These are phyloP conservation scores for Arthrobotrys sphaeroides DNA, from an alignment of 2,329 filamentous ascomycete species.

Conservation along the genomic window DNA sequence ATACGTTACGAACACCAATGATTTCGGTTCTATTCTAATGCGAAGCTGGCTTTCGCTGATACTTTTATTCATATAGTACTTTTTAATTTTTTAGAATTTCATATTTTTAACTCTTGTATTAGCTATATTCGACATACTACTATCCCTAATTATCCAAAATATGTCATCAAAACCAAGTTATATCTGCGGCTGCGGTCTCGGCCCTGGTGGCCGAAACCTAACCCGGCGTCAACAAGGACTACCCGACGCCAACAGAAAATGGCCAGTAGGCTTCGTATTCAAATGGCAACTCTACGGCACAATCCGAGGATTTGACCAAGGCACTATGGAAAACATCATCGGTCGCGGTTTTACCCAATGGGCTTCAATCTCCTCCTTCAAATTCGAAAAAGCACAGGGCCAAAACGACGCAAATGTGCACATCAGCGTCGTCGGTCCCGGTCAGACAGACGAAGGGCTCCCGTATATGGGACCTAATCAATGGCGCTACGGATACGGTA, in stretches of 20 bases:
- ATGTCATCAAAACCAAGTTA: not conserved
- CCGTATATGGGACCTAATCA: not conserved
- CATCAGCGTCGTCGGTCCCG: not conserved
- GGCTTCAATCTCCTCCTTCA: not conserved
- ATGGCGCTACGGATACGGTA: not conserved
- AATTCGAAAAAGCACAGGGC: not conserved
- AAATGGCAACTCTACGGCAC: not conserved
- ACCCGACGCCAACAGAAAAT: constrained; percentile 2
- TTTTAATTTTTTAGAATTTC: no score
- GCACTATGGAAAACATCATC: not conserved
- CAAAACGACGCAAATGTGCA: not conserved
- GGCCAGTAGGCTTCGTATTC: constrained; percentile 9
- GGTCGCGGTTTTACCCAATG: not conserved
- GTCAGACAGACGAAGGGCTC: not conserved
- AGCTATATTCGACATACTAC: no score
- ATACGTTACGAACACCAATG: no score
- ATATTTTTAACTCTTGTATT: no score
- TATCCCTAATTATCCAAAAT: not conserved
- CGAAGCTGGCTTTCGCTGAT: not conserved
- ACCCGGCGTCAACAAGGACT: not conserved
- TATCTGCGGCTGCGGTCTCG: constrained; percentile 1
- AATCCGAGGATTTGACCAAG: not conserved
- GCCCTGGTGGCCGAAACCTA: not conserved
- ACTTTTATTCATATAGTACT: no score
- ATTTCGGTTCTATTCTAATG: not conserved